Evolutionary conservation across 495 filamentous ascomycete species (phyloP), one percentile per base, ranked within the genome.

Genomic region (Xylaria intraflava): DNA sequence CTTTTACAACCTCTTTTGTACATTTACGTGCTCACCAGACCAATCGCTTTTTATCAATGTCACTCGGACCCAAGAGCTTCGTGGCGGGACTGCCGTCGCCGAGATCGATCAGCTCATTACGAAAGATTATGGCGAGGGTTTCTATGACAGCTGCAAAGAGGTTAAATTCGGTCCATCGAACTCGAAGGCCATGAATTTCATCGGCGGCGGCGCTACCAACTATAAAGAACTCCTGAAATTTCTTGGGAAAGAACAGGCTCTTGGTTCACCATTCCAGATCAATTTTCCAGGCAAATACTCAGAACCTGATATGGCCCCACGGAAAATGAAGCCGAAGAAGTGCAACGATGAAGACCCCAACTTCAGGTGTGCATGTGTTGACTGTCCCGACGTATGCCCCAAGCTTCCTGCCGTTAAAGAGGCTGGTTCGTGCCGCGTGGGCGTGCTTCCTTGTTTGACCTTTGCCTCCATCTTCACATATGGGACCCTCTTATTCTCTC

Each of bases 1-100:
- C 72, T 98, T 98, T 71, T 96, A 87, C 78, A 90, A 97, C 74
- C 80, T 94, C 40, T 98, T 98, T 64, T 98, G 93, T 72, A 90
- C 89, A 4, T 95, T 98, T 58, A 96, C 90, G 17, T 98, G 93
- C 74, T 97, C 94, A 9, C 91, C 94, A 8, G 85, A 97, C 64
- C 93, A 98, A 68, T 95, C 89, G 4, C 76, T 96, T 1, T 98
- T 98, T 62, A 73, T 97, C 64, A 98, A 98, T 64, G 86, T 98
- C 38, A 96, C 93, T 6, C 71, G 84, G 46, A 87, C 86, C 1
- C 70, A 82, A 57, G 70, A 78, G 55, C 76, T 80, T 40, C 83
- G 77, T 31, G 80, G 80, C 4, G 94, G 94, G 65, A 71, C 69
- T 29, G 71, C 89, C 20, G 90, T 96, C 38, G 90, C 86, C 1